phyloP scores from a whole-genome alignment of 305 asterid genomes.

The Fraxinus latifolia region DNA sequence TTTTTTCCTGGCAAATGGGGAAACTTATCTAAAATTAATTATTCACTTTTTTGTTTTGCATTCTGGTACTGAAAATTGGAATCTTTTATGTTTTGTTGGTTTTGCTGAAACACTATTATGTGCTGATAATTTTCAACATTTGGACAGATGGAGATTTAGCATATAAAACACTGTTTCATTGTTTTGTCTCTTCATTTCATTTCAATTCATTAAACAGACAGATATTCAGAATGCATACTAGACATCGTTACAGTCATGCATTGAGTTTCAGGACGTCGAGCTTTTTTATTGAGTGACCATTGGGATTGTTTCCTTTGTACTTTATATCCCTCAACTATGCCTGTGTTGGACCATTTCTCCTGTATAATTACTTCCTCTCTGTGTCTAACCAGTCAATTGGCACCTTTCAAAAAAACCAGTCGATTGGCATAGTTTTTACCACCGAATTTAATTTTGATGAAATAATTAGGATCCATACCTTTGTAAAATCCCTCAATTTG shows the following conservation, averaged over 20 bases:
- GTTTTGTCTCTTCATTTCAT: background rate
- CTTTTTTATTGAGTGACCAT: background rate
- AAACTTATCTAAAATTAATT: slow-evolving; percentile 10
- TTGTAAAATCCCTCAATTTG: background rate
- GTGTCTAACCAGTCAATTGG: background rate
- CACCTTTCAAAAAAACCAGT: background rate
- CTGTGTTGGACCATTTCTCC: background rate
- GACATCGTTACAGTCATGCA: background rate
- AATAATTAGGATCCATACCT: background rate
- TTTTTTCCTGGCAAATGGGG: background rate
- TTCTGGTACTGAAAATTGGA: background rate
- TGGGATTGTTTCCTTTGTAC: background rate
- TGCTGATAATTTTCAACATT: background rate
- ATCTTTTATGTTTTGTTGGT: background rate
- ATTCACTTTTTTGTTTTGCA: background rate
- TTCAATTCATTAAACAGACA: background rate
- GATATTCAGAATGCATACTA: background rate
- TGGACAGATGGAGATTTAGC: background rate
- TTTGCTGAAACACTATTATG: slow-evolving; percentile 9
- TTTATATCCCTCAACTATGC: background rate
- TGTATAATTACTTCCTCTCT: background rate
- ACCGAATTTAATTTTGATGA: background rate
- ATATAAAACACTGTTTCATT: background rate
- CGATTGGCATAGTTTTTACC: background rate
- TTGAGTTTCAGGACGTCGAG: background rate